Evolutionary conservation across 306 rosid genomes (phyloP).

Genomic region (Luffa aegyptiaca): DNA sequence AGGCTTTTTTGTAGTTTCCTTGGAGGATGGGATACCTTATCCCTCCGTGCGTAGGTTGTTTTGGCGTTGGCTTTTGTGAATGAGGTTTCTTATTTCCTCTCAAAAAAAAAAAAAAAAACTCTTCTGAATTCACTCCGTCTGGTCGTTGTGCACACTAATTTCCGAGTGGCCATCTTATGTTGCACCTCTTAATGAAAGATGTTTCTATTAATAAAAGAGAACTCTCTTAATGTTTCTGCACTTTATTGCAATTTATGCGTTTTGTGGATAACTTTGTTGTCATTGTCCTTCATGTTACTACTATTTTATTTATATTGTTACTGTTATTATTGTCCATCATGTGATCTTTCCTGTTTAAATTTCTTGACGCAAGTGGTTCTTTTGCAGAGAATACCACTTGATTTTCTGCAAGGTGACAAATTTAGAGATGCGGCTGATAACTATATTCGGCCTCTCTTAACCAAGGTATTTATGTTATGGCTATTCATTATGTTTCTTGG

Average conservation of each 20-base stretch:
- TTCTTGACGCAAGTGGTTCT: conserved; percentile 11
- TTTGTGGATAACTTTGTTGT: not conserved
- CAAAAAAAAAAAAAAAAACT: too few relatives aligned
- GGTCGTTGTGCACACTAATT: not conserved
- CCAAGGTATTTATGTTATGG: conserved; percentile 47
- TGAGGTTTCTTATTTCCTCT: too few relatives aligned
- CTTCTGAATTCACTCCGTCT: not conserved
- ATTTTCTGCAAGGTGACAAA: conserved; percentile 74
- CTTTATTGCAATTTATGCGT: not conserved
- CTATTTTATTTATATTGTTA: not conserved
- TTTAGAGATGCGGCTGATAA: conserved; percentile 81
- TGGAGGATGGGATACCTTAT: too few relatives aligned
- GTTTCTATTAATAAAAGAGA: not conserved
- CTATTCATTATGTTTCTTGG: conserved; percentile 4
- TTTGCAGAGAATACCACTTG: conserved; percentile 90
- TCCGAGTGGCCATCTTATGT: not conserved
- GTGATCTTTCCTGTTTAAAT: not conserved
- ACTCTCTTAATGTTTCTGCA: not conserved
- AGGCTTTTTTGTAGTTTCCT: too few relatives aligned
- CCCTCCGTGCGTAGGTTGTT: too few relatives aligned
- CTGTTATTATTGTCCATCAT: not conserved
- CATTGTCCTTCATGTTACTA: not conserved
- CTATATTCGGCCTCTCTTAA: conserved; percentile 84
- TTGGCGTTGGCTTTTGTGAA: too few relatives aligned
- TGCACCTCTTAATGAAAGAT: not conserved